Base-by-base conservation (phyloP, 371 early-diverging fungal species). In the Mortierella sp. region DNA sequence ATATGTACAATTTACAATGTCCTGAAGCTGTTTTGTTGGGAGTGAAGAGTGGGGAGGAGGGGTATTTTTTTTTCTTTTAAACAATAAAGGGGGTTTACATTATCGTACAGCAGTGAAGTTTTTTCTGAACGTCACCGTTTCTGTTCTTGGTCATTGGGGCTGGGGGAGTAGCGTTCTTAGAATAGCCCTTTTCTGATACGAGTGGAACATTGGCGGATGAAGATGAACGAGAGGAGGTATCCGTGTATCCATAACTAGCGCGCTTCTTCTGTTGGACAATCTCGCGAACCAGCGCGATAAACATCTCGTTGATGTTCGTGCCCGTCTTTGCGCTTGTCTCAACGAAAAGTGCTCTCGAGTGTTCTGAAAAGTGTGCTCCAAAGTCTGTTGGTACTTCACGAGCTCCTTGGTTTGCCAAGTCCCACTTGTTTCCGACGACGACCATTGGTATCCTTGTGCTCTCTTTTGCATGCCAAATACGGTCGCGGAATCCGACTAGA, bases 401-500 rank as follows among this genome's bases (percentile, higher is more conserved):
- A 60, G 87, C 83, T 1, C 50, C 58, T 10, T 53, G 47, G 19
- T 71, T 69, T 43, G 86, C 84, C 58, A 92, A 70, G 70, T 93
- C 93, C 55, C 84, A 88, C 73, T 93, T 93, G 78, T 93, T 93
- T 19, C 90, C 93, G 7, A 91, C 84, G 5, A 93, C 68, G 36
- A 91, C 84, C 63, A 89, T 89, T 0, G 90, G 90, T n/a, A 89
- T 84, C 16, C 83, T 65, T 13, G 32, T 67, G 21, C 58, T 45
- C 57, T 82, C 83, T 15, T 74, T 78, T 45, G 82, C 71, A 1
- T 73, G 67, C 68, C 74, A 70, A 41, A 84, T 84, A 38, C 84
- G 85, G 41, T 81, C 65, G 16, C 80, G 68, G 63, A 80, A 68
- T 5, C 74, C 65, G 6, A 48, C 61, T 13, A 82, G 62, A 28